Base-by-base conservation (phyloP, 495 filamentous ascomycete species). In the Penicillium riverlandense region DNA sequence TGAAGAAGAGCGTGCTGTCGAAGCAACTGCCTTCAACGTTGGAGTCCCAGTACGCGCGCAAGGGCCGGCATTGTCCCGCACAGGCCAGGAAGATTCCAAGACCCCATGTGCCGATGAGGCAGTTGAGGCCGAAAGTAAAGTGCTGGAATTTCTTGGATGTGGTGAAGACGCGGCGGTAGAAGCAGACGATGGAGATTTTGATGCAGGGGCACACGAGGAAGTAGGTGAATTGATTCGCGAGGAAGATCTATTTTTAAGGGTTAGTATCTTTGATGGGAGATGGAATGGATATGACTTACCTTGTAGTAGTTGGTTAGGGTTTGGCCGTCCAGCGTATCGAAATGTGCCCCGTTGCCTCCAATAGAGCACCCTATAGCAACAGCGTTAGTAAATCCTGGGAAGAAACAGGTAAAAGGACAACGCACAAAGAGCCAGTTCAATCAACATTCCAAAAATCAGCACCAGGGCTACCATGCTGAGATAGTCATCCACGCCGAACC, bases 161-260 rank as follows among this genome's bases (percentile, higher is more conserved):
- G 4, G 67, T 54, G 51, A 74, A 74, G 35, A 74, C 45, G 8
- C 69, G 66, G 15, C 68, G 67, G 52, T 72, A 72, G 51, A 74
- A 71, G 50, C 69, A 68, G 41, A 74, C 50, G 36, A 72, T 62
- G 12, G 67, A 69, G 31, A 68, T 67, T 40, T 74, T 74, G 55
- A 69, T 65, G 34, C 51, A 47, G 6, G 67, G 65, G 30, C 67
- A 62, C 40, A 67, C 55, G 12, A 63, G 11, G 53, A 70, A 71
- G 53, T 70, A 72, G 30, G 62, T 59, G 49, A 72, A 63, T 54
- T 73, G 62, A 46, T 67, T 69, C 38, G 65, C 63, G 12, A 73
- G 54, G 58, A 72, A 72, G 47, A 70, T 62, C 69, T 72, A 22
- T 22, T 22, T 4, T 22, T 22, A 22, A 22, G 36, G n/a, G 27